Conservation (phyloP, 306 rosid genomes). For the Begonia fuchsioides region DNA sequence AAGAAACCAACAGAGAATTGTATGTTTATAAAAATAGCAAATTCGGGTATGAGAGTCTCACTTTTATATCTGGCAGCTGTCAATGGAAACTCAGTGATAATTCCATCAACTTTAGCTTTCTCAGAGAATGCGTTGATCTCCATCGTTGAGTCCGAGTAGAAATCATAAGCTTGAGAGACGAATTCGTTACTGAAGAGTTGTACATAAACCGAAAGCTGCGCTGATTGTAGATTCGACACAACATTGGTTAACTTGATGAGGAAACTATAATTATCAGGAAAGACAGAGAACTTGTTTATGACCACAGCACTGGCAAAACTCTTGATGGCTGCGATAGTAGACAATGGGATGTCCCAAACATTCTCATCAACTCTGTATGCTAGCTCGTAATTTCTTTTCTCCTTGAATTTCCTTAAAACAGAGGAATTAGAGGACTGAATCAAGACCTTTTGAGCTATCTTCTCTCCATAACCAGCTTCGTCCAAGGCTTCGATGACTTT, state of each 20-base stretch:
- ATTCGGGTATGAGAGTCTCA: constrained; percentile 22
- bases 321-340: constrained; percentile 47
- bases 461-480: constrained; percentile 53
- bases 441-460: constrained; percentile 33
- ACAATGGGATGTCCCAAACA: constrained; percentile 24
- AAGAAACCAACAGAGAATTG: background rate
- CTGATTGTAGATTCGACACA: constrained; percentile 24
- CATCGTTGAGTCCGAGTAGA: constrained; percentile 66
- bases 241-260: constrained; percentile 16
- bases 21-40: background rate
- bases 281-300: constrained; percentile 41
- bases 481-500: constrained; percentile 33
- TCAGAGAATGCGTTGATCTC: constrained; percentile 55
- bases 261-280: constrained; percentile 17
- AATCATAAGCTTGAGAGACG: constrained; percentile 79
- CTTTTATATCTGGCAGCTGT: constrained; percentile 81
- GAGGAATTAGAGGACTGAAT: constrained; percentile 71
- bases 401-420: constrained; percentile 51
- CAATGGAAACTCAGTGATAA: constrained; percentile 66
- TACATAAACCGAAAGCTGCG: constrained; percentile 52
- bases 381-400: constrained; percentile 36
- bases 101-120: constrained; percentile 33
- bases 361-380: constrained; percentile 51
- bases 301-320: constrained; percentile 56
- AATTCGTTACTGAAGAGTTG: constrained; percentile 85